phyloP scores from a whole-genome alignment of 768 basidiomycete genomes.

The Calocybe gangraenosa region DNA sequence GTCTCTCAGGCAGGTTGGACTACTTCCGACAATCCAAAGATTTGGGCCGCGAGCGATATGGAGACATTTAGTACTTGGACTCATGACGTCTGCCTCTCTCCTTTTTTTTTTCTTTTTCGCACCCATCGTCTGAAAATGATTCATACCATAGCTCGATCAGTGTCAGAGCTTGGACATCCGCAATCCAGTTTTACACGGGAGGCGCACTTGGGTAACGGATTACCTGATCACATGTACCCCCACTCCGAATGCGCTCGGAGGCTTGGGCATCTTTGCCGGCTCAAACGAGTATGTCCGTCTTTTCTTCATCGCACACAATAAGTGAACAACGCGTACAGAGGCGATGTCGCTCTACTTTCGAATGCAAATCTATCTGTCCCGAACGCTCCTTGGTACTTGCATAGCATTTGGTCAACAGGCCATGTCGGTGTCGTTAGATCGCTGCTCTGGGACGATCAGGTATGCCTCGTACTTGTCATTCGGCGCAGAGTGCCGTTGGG shows the following conservation, averaged over 20 bases:
- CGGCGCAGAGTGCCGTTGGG: not conserved
- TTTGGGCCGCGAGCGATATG: constrained; percentile 94
- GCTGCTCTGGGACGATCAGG: constrained; percentile 52
- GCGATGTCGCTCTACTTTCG: constrained; percentile 54
- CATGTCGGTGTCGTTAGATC: constrained; percentile 57
- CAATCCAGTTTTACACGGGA: constrained; percentile 53
- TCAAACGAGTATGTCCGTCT: constrained; percentile 65
- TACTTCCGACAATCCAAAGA: constrained; percentile 27
- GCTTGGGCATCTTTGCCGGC: constrained; percentile 58
- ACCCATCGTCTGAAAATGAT: constrained; percentile 2
- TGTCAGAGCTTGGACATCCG: constrained; percentile 60
- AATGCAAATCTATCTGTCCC: constrained; percentile 33
- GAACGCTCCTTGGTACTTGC: constrained; percentile 43
- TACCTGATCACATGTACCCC: constrained; percentile 60
- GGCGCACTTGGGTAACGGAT: constrained; percentile 72
- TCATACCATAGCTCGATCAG: constrained; percentile 59
- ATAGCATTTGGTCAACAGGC: constrained; percentile 49
- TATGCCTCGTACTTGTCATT: constrained; percentile 15
- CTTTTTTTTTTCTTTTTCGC: not conserved
- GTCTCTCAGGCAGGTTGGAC: constrained; percentile 76
- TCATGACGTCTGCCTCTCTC: constrained; percentile 43
- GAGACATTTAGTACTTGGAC: constrained; percentile 90
- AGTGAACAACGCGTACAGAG: constrained; percentile 29
- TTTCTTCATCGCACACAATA: not conserved
- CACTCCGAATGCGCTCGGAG: constrained; percentile 24